Evolutionary conservation across 75 land plant genomes (phyloP), one percentile per base, ranked within the genome.

Genomic region (Sequoiadendron giganteum): DNA sequence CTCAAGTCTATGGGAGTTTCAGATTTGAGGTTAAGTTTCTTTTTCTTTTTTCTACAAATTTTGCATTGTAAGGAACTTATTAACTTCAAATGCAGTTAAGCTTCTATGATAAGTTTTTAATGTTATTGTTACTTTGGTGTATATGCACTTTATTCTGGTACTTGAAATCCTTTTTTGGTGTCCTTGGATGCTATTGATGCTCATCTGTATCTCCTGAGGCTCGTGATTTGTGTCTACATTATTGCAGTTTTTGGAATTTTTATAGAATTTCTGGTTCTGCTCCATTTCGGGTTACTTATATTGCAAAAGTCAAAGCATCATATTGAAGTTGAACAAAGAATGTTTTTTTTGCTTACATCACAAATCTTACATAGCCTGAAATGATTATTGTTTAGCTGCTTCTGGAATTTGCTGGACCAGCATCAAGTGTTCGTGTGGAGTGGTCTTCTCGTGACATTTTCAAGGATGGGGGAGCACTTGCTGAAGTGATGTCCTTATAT

Each of bases 401-500:
- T 36, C 38, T 94, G 87, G 94, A 91, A 40, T 98, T 92, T 94
- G 97, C 99, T 90, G 99, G 99, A 70, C 95, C 96, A 72, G 85
- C 92, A 48, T 94, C 96, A 65, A 92, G 93, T 87, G 91, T 94
- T 86, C 95, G 99, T 28, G 89, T 98, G 43, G 99, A 98, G 85
- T 89, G 90, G 73, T 88, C 89, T 48, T 92, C 99, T 21, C 89
- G 93, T 65, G 93, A 95, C 72, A 90, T 91, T 87, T 94, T 95
- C 70, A 89, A 88, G 48, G 95, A 93, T 86, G 95, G 96, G 19
- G 96, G 96, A 68, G 95, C 97, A 84, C 90, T 97, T 88, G 95
- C 96, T 84, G 99, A 96, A 88, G 94, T 98, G 32, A 89, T 93
- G 89, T 89, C 93, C 10, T 91, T 95, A 52, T 97, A 94, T 89